These are phyloP conservation scores for Mortierella sp. DNA, from an alignment of 371 early-diverging fungal genomes.

Conservation along the genomic window DNA sequence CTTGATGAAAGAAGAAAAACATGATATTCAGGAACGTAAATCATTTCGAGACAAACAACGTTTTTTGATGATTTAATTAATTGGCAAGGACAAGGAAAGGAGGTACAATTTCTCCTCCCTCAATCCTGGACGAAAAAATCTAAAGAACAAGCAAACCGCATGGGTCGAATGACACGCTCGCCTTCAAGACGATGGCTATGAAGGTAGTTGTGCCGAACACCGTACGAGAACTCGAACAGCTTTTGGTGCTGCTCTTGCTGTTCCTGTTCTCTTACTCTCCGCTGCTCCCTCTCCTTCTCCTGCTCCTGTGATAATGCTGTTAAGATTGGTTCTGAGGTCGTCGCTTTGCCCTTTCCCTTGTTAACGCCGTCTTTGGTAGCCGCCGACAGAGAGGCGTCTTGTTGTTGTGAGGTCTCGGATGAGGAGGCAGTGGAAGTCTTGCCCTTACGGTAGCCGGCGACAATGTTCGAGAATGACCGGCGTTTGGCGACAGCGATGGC, in stretches of 20 bases:
- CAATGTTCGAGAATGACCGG: neutral
- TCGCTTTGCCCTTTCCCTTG: neutral
- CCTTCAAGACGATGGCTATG: constrained; percentile 29
- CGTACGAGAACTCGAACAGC: constrained; percentile 42
- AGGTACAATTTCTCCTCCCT: neutral
- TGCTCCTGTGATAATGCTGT: neutral
- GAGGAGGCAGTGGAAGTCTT: neutral
- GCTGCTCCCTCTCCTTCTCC: neutral
- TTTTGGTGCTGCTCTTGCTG: neutral
- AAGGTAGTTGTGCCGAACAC: constrained; percentile 41
- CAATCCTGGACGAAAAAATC: constrained; percentile 23
- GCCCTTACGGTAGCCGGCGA: neutral
- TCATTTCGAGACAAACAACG: too few species aligned
- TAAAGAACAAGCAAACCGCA: constrained; percentile 36
- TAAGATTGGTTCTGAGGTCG: neutral
- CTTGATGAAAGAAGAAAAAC: too few species aligned
- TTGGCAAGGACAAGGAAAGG: too few species aligned
- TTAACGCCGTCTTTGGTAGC: neutral
- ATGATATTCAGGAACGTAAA: too few species aligned
- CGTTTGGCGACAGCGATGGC: neutral
- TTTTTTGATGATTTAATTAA: neutral
- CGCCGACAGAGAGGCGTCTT: neutral
- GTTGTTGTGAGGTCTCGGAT: too few species aligned
- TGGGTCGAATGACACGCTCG: constrained; percentile 44
- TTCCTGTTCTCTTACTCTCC: neutral